Evolutionary conservation across 257 asterid species (phyloP), one percentile per base, ranked within the genome.

Genomic region (Voacanga thouarsii): DNA sequence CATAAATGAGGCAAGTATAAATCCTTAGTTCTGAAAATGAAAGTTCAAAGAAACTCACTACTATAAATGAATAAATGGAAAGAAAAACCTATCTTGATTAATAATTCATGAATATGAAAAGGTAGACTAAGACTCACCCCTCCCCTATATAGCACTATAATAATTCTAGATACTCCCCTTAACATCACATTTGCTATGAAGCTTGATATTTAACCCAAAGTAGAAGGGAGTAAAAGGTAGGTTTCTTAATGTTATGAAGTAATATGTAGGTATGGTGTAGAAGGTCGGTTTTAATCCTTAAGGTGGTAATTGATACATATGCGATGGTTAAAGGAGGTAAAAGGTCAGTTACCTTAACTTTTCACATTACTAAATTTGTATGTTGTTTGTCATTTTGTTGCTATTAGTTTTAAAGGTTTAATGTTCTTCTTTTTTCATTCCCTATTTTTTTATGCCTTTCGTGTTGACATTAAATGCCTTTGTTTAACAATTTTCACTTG

Each of bases 401-500:
- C 11, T 41, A 19, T 55, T 43, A 49, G 47, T 14, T 50, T 72
- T 23, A 37, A 15, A n/a, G 14, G 14, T 49, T 19, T 19, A 55
- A 78, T 57, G 39, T 10, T 12, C 9, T 12, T 65, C 14, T 28
- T 55, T 39, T 37, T 68, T 24, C 60, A 23, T 41, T 12, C 26
- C 51, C 44, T 78, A 18, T 26, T 33, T 21, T 56, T 66, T 78
- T 5, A 56, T 72, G 57, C 2, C 43, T 30, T 41, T 8, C 2
- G n/a, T 45, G 43, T 39, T 76, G 43, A 21, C 8, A 53, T 53
- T 24, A 9, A 43, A 11, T 57, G 19, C 63, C 16, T 26, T 43
- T 45, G 39, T 47, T 76, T 80, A 49, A 76, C 59, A 57, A 75
- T 49, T 33, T 39, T 64, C 66, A 5, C 60, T 63, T 80, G 67